Evolutionary conservation across 768 basidiomycete genomes (phyloP).

Genomic region (Mycena amicta): DNA sequence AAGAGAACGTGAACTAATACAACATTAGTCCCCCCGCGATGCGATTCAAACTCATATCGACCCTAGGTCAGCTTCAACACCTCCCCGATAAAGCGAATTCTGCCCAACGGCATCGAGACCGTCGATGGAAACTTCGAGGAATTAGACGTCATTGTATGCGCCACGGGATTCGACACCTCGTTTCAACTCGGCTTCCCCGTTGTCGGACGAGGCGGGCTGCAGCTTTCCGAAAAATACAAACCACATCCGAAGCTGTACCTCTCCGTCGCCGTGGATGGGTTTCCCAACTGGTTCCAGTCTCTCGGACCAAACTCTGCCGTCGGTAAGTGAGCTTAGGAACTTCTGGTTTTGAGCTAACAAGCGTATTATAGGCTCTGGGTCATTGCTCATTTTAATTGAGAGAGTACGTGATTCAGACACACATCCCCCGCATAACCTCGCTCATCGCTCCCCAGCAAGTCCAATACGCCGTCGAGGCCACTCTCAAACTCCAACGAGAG

Average conservation of each 20-base stretch:
- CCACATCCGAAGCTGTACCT: slow-evolving; percentile 64
- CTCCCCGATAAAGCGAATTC: slow-evolving; percentile 52
- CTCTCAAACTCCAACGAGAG: slow-evolving; percentile 65
- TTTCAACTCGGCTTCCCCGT: slow-evolving; percentile 52
- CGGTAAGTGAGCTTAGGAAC: slow-evolving; percentile 30
- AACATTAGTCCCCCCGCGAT: slow-evolving; percentile 1
- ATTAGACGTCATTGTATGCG: slow-evolving; percentile 63
- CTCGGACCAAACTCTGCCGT: slow-evolving; percentile 61
- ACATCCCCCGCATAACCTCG: background rate
- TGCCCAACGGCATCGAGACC: slow-evolving; percentile 57
- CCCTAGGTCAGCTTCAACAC: slow-evolving; percentile 57
- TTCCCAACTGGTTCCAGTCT: slow-evolving; percentile 68
- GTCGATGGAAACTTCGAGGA: slow-evolving; percentile 55
- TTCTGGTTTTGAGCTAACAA: background rate
- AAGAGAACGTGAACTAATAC: slow-evolving; percentile 51
- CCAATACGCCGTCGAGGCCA: slow-evolving; percentile 56
- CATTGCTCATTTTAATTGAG: slow-evolving; percentile 58
- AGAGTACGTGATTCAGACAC: slow-evolving; percentile 17
- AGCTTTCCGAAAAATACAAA: slow-evolving; percentile 54
- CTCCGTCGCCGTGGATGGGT: slow-evolving; percentile 58
- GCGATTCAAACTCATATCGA: too few relatives aligned
- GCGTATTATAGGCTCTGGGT: slow-evolving; percentile 36
- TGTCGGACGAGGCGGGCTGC: slow-evolving; percentile 53
- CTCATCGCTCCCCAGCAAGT: slow-evolving; percentile 36
- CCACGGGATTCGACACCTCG: slow-evolving; percentile 62